Conservation (phyloP, 2,329 filamentous ascomycete genomes). For the Alternaria triticimaculans region DNA sequence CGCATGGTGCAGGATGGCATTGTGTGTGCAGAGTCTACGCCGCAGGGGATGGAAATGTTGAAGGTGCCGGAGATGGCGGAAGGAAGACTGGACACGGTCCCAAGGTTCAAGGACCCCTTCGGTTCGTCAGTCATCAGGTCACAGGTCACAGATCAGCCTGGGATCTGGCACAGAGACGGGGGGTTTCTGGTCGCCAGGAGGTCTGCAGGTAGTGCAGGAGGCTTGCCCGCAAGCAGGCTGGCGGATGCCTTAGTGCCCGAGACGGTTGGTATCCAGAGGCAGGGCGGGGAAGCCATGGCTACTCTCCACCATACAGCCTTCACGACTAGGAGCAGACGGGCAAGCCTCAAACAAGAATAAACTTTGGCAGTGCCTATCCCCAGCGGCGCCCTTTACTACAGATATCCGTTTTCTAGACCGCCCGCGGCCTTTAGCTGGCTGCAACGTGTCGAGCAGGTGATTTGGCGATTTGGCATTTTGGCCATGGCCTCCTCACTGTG, state of each 20-base stretch:
- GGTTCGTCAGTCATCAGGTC: slow-evolving; percentile 28
- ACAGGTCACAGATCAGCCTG: slow-evolving; percentile 25
- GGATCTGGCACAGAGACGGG: slow-evolving; percentile 23
- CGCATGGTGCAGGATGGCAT: slow-evolving; percentile 26
- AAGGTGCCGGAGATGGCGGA: slow-evolving; percentile 20
- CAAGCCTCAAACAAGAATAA: slow-evolving; percentile 3
- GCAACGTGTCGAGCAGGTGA: background rate
- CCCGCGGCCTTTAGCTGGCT: background rate
- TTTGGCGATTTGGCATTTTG: background rate
- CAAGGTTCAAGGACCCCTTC: slow-evolving; percentile 16
- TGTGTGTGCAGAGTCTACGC: slow-evolving; percentile 20
- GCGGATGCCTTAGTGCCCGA: slow-evolving; percentile 25
- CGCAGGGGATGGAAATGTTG: slow-evolving; percentile 16
- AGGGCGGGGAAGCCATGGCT: slow-evolving; percentile 25
- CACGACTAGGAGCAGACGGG: slow-evolving; percentile 1
- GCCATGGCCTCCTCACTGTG: background rate
- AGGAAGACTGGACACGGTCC: slow-evolving; percentile 20
- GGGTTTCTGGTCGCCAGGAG: slow-evolving; percentile 32
- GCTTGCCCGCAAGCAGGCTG: slow-evolving; percentile 14
- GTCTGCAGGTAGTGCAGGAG: slow-evolving; percentile 23
- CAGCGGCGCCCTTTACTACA: background rate
- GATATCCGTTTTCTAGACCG: background rate
- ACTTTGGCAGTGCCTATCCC: background rate
- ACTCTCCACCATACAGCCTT: slow-evolving; percentile 7
- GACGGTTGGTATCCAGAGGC: slow-evolving; percentile 20